Evolutionary conservation across 1,284 basidiomycete genomes (phyloP).

Genomic region (Pseudozyma sp.): DNA sequence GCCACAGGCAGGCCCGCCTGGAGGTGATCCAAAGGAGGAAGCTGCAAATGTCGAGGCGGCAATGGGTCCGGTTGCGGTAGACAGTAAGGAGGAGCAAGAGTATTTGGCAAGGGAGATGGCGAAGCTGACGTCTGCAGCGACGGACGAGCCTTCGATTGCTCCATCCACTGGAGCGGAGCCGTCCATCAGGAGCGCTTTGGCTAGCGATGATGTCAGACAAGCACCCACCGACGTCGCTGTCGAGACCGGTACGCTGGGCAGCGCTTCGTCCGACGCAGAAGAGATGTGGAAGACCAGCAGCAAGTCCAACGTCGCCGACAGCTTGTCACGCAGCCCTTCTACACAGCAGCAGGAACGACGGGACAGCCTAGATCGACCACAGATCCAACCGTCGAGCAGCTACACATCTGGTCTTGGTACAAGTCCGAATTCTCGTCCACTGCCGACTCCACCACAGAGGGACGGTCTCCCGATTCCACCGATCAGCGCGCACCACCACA

Average conservation of each 20-base stretch:
- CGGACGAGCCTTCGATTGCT: constrained; percentile 7
- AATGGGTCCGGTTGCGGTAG: constrained; percentile 22
- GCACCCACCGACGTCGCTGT: background rate
- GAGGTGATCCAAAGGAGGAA: constrained; percentile 47
- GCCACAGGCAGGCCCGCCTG: constrained; percentile 53
- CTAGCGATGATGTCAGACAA: constrained; percentile 3
- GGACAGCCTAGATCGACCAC: constrained; percentile 12
- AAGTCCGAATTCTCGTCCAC: constrained; percentile 37
- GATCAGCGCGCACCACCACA: constrained; percentile 29
- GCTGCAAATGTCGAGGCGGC: constrained; percentile 31
- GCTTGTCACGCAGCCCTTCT: constrained; percentile 29
- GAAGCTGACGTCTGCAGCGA: constrained; percentile 38
- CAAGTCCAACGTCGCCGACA: constrained; percentile 3
- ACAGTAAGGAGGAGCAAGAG: constrained; percentile 54
- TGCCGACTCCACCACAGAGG: constrained; percentile 46
- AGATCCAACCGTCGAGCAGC: constrained; percentile 23
- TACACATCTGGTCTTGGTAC: constrained; percentile 15
- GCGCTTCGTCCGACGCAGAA: constrained; percentile 32
- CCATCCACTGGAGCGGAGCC: background rate
- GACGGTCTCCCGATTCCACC: constrained; percentile 42
- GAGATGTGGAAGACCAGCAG: constrained; percentile 28
- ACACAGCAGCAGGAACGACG: constrained; percentile 3
- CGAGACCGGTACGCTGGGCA: constrained; percentile 4
- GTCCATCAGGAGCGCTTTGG: constrained; percentile 17
- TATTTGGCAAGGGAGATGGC: constrained; percentile 60